phyloP scores from a whole-genome alignment of 805 yeast genomes.

The Priceomyces fermenticarens region DNA sequence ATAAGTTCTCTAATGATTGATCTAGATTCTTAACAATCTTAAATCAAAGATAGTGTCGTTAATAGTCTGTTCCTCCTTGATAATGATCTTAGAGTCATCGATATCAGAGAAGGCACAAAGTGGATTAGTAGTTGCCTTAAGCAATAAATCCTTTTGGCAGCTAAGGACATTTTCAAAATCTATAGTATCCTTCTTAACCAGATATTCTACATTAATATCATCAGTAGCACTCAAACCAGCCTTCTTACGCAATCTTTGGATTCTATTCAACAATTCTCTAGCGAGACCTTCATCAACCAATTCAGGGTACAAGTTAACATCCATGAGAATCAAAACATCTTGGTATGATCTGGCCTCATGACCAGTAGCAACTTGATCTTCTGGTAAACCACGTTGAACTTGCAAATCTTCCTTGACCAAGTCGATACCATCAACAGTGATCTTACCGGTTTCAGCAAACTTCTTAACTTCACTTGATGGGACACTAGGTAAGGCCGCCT shows the following conservation, averaged over 20 bases:
- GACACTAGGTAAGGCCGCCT: conserved; percentile 84
- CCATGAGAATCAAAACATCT: conserved; percentile 87
- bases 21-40: conserved; percentile 67
- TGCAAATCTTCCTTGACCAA: conserved; percentile 85
- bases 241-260: conserved; percentile 96
- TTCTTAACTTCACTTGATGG: conserved; percentile 79
- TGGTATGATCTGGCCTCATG: conserved; percentile 84
- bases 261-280: conserved; percentile 94
- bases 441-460: conserved; percentile 67
- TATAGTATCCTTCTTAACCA: conserved; percentile 62
- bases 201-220: conserved; percentile 85
- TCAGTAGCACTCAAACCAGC: conserved; percentile 93
- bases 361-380: conserved; percentile 58
- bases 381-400: conserved; percentile 87
- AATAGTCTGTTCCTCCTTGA: conserved; percentile 78
- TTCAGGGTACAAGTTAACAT: conserved; percentile 82
- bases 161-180: conserved; percentile 59
- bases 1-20: background rate
- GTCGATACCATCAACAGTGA: conserved; percentile 85
- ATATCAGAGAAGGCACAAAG: conserved; percentile 47
- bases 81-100: conserved; percentile 50
- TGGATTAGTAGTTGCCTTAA: conserved; percentile 73
- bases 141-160: conserved; percentile 63
- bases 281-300: conserved; percentile 92
- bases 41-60: conserved; percentile 77